These are phyloP conservation scores for Aspergillus carlsbadensis DNA, from an alignment of 495 filamentous ascomycete genomes.

Conservation along the genomic window DNA sequence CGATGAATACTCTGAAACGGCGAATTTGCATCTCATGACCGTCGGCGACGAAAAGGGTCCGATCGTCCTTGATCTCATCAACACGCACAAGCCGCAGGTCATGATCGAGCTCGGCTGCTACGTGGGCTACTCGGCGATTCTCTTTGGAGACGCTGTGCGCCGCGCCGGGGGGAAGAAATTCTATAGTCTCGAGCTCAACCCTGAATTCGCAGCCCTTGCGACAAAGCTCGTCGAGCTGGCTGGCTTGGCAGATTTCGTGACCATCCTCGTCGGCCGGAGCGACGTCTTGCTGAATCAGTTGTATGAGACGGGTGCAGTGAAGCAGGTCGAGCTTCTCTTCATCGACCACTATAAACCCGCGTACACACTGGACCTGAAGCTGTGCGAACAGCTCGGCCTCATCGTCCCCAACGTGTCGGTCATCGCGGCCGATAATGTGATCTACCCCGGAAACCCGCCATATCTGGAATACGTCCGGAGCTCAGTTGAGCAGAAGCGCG, in stretches of 20 bases:
- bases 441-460: conserved; percentile 71
- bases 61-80: conserved; percentile 64
- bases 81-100: conserved; percentile 58
- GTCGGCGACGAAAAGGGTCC: conserved; percentile 71
- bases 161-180: conserved; percentile 59
- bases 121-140: conserved; percentile 74
- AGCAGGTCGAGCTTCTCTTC: conserved; percentile 65
- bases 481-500: conserved; percentile 34
- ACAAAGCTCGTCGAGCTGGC: conserved; percentile 64
- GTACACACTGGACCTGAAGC: conserved; percentile 69
- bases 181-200: conserved; percentile 65
- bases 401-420: conserved; percentile 58
- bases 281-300: conserved; percentile 58
- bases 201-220: conserved; percentile 65
- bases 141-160: conserved; percentile 63
- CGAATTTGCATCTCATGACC: conserved; percentile 66
- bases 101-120: conserved; percentile 84
- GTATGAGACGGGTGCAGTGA: conserved; percentile 47
- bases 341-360: conserved; percentile 74
- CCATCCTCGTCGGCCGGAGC: conserved; percentile 65
- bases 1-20: conserved; percentile 64
- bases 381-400: conserved; percentile 65
- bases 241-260: conserved; percentile 63
- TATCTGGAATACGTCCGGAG: conserved; percentile 55
- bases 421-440: conserved; percentile 70